Base-by-base conservation (phyloP, 495 filamentous ascomycete species). In the Penicillium simplicissimum region DNA sequence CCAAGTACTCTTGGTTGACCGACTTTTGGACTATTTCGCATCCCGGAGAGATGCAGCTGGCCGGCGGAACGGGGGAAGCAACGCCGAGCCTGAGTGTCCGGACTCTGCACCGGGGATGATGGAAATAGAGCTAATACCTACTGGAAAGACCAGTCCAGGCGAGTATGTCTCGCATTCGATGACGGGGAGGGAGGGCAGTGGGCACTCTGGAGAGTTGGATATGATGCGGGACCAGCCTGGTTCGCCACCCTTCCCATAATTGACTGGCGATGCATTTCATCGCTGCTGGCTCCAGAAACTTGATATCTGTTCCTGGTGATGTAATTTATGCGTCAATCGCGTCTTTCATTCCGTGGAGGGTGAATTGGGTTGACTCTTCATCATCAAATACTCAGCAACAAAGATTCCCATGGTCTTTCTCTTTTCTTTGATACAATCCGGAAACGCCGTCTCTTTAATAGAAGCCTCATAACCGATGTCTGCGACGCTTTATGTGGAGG, bases 1-100 rank as follows among this genome's bases (percentile, higher is more conserved):
- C 49, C 17, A 52, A 76, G 74, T 73, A 19, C 72, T 77, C 54
- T 52, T 78, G 36, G 60, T 73, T 68, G 78, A 81, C 71, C 78
- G 78, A 72, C 71, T 78, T 67, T 67, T 81, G 61, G 76, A 76
- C 65, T 61, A 57, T 58, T 66, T 68, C 19, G 63, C 60, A 63
- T 61, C 43, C 53, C 68, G 57, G 49, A 37, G 58, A 34, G 55
- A 71, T 58, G 68, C 73, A 72, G 63, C 61, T 63, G 64, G 53
- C 72, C 68, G 69, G 64, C 67, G 65, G 72, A 71, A 63, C 66
- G 68, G 70, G 63, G 63, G 69, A 71, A 58, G 60, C 63, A 58
- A 52, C 42, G 55, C 45, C 40, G 59, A 63, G 28, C 54, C 65
- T 55, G 55, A 58, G 48, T 23, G 48, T 56, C 51, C 31, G 14